Evolutionary conservation across 2,329 filamentous ascomycete genomes (phyloP), one percentile per base, ranked within the genome.

Genomic region (Clonostachys rhizophaga): DNA sequence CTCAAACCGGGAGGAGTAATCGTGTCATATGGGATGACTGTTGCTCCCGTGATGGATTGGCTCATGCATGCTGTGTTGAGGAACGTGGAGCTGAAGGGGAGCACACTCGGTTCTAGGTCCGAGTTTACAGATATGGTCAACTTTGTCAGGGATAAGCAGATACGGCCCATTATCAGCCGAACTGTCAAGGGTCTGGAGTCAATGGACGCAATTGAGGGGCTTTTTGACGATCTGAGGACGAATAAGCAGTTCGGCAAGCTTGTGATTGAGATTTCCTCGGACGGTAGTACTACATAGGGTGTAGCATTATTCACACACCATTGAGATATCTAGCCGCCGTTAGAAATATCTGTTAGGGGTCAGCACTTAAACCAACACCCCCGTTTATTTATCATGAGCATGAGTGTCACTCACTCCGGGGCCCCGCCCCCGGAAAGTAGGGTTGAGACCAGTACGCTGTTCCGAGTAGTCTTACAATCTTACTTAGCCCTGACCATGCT

Each of bases 91-190:
- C 76, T 97, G 30, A 79, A 80, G 44, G 92, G 94, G n/a, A 84
- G 81, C 13, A 96, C 91, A 0, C 96, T 97, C 91, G 92, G 92
- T 1, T 95, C 89, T 24, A 78, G 88, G 41, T 84, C 81, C 60
- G 94, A 97, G 68, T 97, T 96, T 60, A 74, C 74, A n/a, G 89
- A 94, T 17, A 96, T 97, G 90, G 76, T 96, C 6, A 75, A 78
- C 2, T 96, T 96, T 68, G 87, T 96, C 35, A 75, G 75, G 11
- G 69, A 83, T 52, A 82, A 89, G 53, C 79, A 85, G 59, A 84
- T 96, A 50, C 78, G 72, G 47, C 91, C 92, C 0, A 74, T 96
- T 4, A 79, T 97, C 1, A 94, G 87, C 53, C 78, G 86, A 45
- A 80, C 84, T 1, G 80, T 88, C 13, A 81, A 81, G 54, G 89